Base-by-base conservation (phyloP, 331 rosid species). In the Quercus lobata region DNA sequence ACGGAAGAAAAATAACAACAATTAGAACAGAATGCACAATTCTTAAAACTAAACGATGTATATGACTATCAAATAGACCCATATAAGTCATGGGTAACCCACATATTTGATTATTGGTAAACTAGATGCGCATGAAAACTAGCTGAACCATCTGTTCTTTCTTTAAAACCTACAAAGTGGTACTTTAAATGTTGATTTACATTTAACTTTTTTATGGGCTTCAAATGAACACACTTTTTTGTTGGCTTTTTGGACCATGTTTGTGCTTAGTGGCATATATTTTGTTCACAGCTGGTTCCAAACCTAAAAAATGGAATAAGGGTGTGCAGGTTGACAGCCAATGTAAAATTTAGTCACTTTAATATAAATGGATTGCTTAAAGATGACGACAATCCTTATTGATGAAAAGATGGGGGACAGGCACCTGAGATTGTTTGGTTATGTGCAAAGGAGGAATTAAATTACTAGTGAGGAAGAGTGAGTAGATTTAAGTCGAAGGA, bases 1-100 rank as follows among this genome's bases (percentile, higher is more conserved):
- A 30, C 29, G 61, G 72, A 35, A 52, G 61, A 62, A 75, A 56
- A 60, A 69, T 29, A 83, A 49, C 55, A 61, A 53, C 74, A 25
- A 78, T 76, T 80, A 80, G 72, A 76, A 5, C 5, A 34, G 25
- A 65, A 65, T 65, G 11, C 22, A 16, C 71, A 65, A 65, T 32
- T 65, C 11, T 35, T 17, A 30, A 14, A 32, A 30, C 44, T 29
- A 30, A 65, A 16, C 3, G 46, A 6, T 17, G 46, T 6, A 62
- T 61, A 62, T 15, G 37, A 62, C 35, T 5, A 32, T 32, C 6
- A 32, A 5, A 32, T 32, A 32, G 41, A 2, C 66, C 66, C 25
- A 58, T 21, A 60, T 60, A 57, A 57, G 30, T 57, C 1, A 24
- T 21, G 46, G 46, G 46, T 41, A 41, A 41, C 30, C 12, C 4